Evolutionary conservation across 2,329 filamentous ascomycete genomes (phyloP), one percentile per base, ranked within the genome.

Genomic region (Hortaea sp.): DNA sequence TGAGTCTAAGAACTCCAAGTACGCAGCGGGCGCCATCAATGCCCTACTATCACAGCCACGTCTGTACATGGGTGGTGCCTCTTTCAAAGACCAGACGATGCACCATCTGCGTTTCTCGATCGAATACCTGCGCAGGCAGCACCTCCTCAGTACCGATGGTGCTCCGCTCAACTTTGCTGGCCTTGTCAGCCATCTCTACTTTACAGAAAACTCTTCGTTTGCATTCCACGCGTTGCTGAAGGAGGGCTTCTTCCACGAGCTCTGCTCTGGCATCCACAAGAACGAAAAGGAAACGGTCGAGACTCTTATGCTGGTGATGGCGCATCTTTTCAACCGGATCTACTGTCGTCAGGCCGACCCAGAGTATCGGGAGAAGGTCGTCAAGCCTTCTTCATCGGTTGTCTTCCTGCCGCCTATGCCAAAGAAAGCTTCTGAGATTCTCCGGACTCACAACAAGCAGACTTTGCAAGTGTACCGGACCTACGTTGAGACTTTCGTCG

Each of bases 101-200:
- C 85, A 90, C 59, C 84, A 89, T 57, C 64, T 90, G 5, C 77
- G 85, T 3, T 90, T 90, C 62, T 88, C 84, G 0, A 84, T 90
- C 39, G 85, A 90, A 53, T 90, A 88, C 55, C 71, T 90, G 1
- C 75, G 84, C 13, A 72, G 82, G 32, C 81, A 88, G 54, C 70
- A 77, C 39, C 74, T 90, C 0, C 69, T 90, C 6, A 78, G 77
- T 3, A 62, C 68, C 0, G 60, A 66, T 1, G 85, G 85, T 40
- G 68, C 63, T 1, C 84, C 85, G 0, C 65, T 88, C 9, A 85
- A 89, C 59, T 87, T 89, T 58, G 77, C 85, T 0, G 79, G 80
- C 0, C 71, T 79, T 3, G 75, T 88, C 0, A 77, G 79, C 0
- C 84, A 88, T 63, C 66, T 90, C 1, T 88, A 88, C 66, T 88